Conservation (phyloP, 139 green algal genomes). For the Astrephomene gubernaculifera region DNA sequence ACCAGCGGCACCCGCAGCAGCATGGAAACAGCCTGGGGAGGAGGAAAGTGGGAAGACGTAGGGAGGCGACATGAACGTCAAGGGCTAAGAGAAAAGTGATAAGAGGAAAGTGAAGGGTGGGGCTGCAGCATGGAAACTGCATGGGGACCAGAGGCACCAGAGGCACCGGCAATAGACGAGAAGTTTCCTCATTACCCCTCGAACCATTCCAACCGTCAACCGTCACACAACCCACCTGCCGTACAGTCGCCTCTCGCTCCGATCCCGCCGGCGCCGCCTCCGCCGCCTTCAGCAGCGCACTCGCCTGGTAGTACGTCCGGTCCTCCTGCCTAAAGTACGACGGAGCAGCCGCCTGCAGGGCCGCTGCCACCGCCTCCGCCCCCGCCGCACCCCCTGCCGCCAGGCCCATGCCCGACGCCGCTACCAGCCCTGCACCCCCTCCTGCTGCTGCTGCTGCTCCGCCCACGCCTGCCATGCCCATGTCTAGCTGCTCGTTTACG, state of each 20-base stretch:
- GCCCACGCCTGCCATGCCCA: not conserved
- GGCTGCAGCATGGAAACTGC: too few species aligned
- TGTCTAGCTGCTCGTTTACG: slow-evolving; percentile 72
- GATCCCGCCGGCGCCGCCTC: slow-evolving; percentile 56
- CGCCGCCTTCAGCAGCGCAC: slow-evolving; percentile 65
- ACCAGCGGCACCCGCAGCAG: slow-evolving; percentile 67
- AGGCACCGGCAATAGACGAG: too few species aligned
- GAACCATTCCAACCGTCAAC: too few species aligned
- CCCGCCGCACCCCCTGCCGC: slow-evolving; percentile 39
- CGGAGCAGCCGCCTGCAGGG: slow-evolving; percentile 71
- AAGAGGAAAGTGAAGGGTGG: too few species aligned
- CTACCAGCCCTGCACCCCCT: not conserved
- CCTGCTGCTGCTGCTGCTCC: not conserved
- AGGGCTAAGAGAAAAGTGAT: too few species aligned
- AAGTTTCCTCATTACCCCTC: too few species aligned
- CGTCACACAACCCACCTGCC: not conserved
- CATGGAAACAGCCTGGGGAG: slow-evolving; percentile 65
- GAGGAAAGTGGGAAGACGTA: too few species aligned
- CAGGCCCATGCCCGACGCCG: slow-evolving; percentile 36
- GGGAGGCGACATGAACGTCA: too few species aligned
- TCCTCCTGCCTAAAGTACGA: slow-evolving; percentile 88
- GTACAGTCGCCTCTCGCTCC: slow-evolving; percentile 60
- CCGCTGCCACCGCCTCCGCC: slow-evolving; percentile 70
- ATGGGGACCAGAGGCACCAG: too few species aligned
- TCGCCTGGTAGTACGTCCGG: slow-evolving; percentile 78